Base-by-base conservation (phyloP, 1,284 basidiomycete genomes). In the Rhodofomes roseus region DNA sequence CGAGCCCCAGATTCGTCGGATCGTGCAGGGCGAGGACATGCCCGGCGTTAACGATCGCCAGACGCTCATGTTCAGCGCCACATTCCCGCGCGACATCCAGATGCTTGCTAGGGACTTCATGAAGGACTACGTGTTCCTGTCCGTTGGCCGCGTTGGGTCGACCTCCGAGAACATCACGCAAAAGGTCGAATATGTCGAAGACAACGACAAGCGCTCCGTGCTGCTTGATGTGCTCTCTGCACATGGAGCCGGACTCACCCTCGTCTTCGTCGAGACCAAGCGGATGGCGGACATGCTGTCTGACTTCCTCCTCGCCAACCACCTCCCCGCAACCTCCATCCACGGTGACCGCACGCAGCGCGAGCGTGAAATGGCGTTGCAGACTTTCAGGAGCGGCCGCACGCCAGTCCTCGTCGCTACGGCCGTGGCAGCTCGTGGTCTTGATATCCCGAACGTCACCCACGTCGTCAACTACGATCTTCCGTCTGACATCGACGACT, bases 101-200 rank as follows among this genome's bases (percentile, higher is more conserved):
- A 86, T 96, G 76, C 92, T 98, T 63, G 96, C 96, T 58, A 89
- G 92, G 73, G 92, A 96, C 76, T 98, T 98, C 83, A 80, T 96
- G 71, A 96, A 96, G 79, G 91, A 93, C 68, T 98, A 98, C 78
- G 89, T 99, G 73, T 99, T 99, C 88, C 86, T 99, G 52, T 96
- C 94, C 54, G 97, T 99, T 62, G 97, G 97, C 27, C 93, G 97
- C 73, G 97, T 99, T 60, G 97, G 97, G 62, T 96, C 93, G 55
- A 99, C 97, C 18, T 97, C 95, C 46, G 97, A 99, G 82, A 99
- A 99, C 81, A 99, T 99, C 74, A 99, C 96, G 0, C 97, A 99
- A 80, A 96, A 92, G 79, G 86, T 99, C 70, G 97, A 99, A 77
- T 99, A 95, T 71, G 97, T 99, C 60, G 97, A 99, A 77, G 97